Evolutionary conservation across 805 yeast genomes (phyloP).

Genomic region (Suhomyces canberraensis): DNA sequence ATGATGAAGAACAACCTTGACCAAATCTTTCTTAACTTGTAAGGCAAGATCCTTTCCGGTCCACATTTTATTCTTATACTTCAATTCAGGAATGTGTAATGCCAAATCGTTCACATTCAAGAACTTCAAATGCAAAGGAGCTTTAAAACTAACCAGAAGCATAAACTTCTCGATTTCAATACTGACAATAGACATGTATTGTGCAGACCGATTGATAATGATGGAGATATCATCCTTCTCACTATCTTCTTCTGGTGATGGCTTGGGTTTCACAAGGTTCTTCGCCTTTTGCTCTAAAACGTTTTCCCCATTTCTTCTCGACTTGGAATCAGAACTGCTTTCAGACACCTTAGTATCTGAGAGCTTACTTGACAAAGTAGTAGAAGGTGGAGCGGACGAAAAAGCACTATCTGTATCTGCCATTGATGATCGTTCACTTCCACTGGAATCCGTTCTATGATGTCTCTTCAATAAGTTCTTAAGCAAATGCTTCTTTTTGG

Average conservation of each 20-base stretch:
- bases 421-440: background rate
- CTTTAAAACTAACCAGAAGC: conserved; percentile 70
- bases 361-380: background rate
- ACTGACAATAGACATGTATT: conserved; percentile 39
- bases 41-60: conserved; percentile 64
- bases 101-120: conserved; percentile 75
- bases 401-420: background rate
- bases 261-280: background rate
- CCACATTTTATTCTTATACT: conserved; percentile 64
- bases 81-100: conserved; percentile 60
- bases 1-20: conserved; percentile 56
- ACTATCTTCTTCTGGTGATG: background rate
- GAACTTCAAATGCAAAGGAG: conserved; percentile 64
- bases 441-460: background rate
- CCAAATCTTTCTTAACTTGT: conserved; percentile 59
- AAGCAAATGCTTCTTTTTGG: background rate
- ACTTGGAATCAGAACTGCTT: background rate
- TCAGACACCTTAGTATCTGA: background rate
- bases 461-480: background rate
- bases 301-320: background rate
- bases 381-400: background rate
- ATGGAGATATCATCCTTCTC: conserved; percentile 34
- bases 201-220: conserved; percentile 42
- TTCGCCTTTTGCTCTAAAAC: background rate
- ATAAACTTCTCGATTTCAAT: conserved; percentile 32